Conservation (phyloP, 257 asterid species). For the Eucommia ulmoides region DNA sequence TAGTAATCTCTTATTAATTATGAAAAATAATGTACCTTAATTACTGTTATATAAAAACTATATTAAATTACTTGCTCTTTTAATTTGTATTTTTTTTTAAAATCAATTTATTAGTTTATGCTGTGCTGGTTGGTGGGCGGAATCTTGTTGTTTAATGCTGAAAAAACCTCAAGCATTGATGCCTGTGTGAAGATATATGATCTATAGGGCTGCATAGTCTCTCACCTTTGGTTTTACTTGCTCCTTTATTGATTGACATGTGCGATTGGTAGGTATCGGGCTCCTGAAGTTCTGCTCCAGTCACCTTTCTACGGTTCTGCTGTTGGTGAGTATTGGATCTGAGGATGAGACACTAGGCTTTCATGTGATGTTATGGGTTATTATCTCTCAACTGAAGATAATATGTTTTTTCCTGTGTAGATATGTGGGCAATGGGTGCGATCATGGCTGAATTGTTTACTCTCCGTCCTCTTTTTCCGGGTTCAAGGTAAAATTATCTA, state of each 20-base stretch:
- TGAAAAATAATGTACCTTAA: too few relatives aligned
- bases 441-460: constrained; percentile 85
- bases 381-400: constrained; percentile 1
- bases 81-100: background rate
- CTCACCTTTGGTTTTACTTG: background rate
- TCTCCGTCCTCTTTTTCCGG: constrained; percentile 89
- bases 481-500: constrained; percentile 78
- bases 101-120: background rate
- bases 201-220: too few relatives aligned
- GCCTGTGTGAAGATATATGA: too few relatives aligned
- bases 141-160: too few relatives aligned
- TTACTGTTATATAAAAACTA: too few relatives aligned
- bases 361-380: background rate
- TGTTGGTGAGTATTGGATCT: constrained; percentile 63
- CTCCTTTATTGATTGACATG: background rate
- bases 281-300: constrained; percentile 95
- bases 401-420: too few relatives aligned
- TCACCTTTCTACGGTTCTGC: constrained; percentile 76
- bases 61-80: too few relatives aligned
- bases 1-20: too few relatives aligned
- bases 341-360: constrained; percentile 1
- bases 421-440: constrained; percentile 99
- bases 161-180: too few relatives aligned
- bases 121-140: constrained; percentile 2
- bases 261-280: constrained; percentile 68